These are phyloP conservation scores for Cylindrotheca closterium DNA, from an alignment of 108 stramenopile species.

Conservation along the genomic window DNA sequence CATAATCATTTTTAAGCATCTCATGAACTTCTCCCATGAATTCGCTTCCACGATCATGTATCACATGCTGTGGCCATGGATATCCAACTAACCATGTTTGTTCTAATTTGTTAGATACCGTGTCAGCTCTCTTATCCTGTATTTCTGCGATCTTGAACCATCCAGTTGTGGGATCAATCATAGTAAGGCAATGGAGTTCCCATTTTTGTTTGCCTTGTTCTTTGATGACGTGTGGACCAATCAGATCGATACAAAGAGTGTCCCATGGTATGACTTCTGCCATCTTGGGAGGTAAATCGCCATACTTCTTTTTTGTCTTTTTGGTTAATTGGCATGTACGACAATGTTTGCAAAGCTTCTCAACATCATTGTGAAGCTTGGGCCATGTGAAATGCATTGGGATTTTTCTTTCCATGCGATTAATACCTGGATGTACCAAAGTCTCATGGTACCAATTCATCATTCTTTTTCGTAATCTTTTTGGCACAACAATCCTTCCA, in stretches of 20 bases:
- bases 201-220: constrained; percentile 1
- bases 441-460: constrained; percentile 19
- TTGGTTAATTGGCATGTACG: constrained; percentile 28
- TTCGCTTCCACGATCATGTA: constrained; percentile 41
- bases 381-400: constrained; percentile 22
- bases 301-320: constrained; percentile 22
- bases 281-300: constrained; percentile 31
- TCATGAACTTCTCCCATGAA: constrained; percentile 32
- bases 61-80: constrained; percentile 25
- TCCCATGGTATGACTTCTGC: constrained; percentile 25
- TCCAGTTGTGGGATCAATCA: constrained; percentile 42
- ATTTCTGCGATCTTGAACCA: constrained; percentile 47
- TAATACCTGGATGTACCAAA: constrained; percentile 29
- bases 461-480: neutral
- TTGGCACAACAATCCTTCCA: no score
- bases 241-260: constrained; percentile 37
- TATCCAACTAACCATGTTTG: constrained; percentile 39
- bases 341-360: constrained; percentile 18
- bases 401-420: constrained; percentile 17
- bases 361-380: constrained; percentile 17
- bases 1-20: constrained; percentile 18
- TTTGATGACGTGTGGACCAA: constrained; percentile 38
- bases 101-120: constrained; percentile 9
- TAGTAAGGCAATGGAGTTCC: neutral
- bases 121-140: constrained; percentile 21